A percentile compares a stretch with the other conserved stretches of the same genome.
Conservation (phyloP, 371 early-diverging fungal genomes). For the Paraphysoderma sedebokerense region DNA sequence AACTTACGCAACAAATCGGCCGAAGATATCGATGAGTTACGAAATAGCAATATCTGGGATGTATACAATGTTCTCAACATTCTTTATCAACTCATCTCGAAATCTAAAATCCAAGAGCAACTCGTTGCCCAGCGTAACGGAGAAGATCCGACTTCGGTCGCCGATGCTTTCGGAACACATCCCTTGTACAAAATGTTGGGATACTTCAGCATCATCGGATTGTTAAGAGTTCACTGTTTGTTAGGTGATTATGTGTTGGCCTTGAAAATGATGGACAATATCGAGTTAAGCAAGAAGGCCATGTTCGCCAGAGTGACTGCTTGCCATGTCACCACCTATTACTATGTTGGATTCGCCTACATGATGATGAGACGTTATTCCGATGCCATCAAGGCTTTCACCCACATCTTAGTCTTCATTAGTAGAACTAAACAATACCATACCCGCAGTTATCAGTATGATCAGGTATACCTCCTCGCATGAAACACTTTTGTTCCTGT, state of each 20-base stretch:
- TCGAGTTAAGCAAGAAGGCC: conserved; percentile 79
- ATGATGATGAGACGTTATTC: conserved; percentile 94
- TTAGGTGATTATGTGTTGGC: conserved; percentile 87
- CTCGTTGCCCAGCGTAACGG: conserved; percentile 71
- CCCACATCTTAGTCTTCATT: conserved; percentile 75
- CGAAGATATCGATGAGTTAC: conserved; percentile 59
- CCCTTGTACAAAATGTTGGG: conserved; percentile 87
- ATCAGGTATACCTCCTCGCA: too few species aligned
- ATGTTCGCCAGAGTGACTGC: conserved; percentile 85
- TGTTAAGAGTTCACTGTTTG: conserved; percentile 84
- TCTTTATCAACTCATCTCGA: conserved; percentile 80
- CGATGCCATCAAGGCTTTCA: conserved; percentile 84
- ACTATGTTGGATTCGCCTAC: conserved; percentile 91
- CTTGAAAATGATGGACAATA: conserved; percentile 85
- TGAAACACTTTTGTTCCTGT: too few species aligned
- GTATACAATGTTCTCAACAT: conserved; percentile 88
- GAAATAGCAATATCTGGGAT: conserved; percentile 75
- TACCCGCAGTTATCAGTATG: conserved; percentile 77
- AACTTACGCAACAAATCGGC: conserved; percentile 56
- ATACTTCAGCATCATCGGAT: conserved; percentile 86
- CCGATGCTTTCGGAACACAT: conserved; percentile 17
- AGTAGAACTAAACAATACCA: conserved; percentile 86
- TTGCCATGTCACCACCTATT: conserved; percentile 89
- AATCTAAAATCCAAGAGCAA: conserved; percentile 84
- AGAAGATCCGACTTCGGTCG: conserved; percentile 53